Conservation (phyloP, 306 rosid genomes). For the Potentilla sterilis region DNA sequence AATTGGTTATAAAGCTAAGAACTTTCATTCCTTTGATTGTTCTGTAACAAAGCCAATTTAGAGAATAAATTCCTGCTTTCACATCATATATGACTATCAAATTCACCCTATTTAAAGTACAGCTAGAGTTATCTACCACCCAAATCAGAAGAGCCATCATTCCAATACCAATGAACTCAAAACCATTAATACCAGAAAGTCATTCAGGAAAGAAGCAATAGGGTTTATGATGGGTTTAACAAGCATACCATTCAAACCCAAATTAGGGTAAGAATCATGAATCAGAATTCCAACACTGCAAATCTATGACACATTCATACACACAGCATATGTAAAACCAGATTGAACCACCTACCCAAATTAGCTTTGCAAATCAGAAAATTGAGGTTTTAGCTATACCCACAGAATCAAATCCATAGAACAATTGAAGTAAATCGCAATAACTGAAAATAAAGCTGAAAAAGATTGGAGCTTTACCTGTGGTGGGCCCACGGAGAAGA, state of each 20-base stretch:
- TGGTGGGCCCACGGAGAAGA: no score
- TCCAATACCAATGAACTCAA: background rate
- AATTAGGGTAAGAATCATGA: background rate
- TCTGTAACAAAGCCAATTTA: background rate
- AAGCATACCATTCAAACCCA: background rate
- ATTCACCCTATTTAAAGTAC: no score
- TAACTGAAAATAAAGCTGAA: no score
- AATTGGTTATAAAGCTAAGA: background rate
- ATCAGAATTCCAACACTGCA: background rate
- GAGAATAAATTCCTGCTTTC: no score
- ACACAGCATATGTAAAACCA: background rate
- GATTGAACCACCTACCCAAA: background rate
- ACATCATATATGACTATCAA: no score
- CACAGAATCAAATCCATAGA: background rate
- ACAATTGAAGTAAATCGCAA: background rate
- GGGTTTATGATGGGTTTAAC: background rate
- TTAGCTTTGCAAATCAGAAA: background rate
- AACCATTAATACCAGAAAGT: background rate
- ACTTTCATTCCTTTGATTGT: background rate
- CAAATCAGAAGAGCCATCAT: background rate
- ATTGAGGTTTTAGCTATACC: background rate
- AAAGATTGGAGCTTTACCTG: background rate
- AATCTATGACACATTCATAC: background rate
- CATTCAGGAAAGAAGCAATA: background rate
- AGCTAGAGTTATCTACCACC: no score